Evolutionary conservation across 1,139 yeast species (phyloP), one percentile per base, ranked within the genome.

Genomic region (Citeromyces hawaiiensis): DNA sequence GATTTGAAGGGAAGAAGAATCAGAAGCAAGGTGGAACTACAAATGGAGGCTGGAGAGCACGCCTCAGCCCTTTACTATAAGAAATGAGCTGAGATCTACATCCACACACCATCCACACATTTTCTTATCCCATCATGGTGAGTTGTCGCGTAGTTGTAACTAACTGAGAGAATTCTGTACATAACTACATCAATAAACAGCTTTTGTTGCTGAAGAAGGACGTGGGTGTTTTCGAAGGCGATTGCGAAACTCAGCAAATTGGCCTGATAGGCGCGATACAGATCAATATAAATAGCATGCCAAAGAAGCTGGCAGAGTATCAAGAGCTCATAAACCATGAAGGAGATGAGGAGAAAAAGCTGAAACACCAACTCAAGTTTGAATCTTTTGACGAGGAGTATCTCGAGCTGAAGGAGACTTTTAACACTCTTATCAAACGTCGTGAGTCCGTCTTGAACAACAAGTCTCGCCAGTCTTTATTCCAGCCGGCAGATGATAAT

Each of bases 141-240:
- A 35, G 42, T 38, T 11, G 6, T n/a, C 8, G 27, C 9, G 27
- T 23, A 3, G 3, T 6, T 23, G 27, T 23, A 34, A 19, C 38
- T 37, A 25, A 27, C 38, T 35, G 11, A 10, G 18, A 67, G 96
- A 86, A 86, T 60, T 77, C 94, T 23, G 64, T 87, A 40, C 86
- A 82, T 60, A 88, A 85, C 60, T 94, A 85, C 58, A 96, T 95
- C 8, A 68, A 83, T 44, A 86, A 85, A 57, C 96, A 87, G 59
- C 75, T 87, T 34, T 85, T 76, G 51, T 68, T 78, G 34, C 61
- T 88, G 41, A 72, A 76, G 45, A 72, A 72, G 46, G 96, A 87
- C 50, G 59, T 88, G 39, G 66, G 72, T 15, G 60, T 66, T 42
- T 80, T 88, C 48, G 91, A 85, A 47, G 64, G 68, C 43, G 74